Conservation (phyloP, 371 early-diverging fungal genomes). For the Haplosporangium sp. region DNA sequence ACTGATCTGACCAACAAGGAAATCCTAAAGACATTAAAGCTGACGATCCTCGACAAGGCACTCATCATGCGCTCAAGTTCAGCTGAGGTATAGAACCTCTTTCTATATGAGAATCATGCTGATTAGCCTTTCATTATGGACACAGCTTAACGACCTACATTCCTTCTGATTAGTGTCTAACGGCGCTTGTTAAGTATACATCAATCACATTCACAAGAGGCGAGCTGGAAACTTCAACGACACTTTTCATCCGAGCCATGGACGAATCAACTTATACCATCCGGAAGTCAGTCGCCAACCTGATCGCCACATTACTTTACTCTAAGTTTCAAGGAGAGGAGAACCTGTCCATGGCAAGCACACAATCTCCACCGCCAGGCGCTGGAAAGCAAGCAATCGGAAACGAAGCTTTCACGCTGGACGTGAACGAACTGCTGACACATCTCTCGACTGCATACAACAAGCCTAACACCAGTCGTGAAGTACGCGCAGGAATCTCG, state of each 20-base stretch:
- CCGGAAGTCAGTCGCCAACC: constrained; percentile 72
- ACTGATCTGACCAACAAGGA: constrained; percentile 82
- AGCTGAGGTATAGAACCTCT: constrained; percentile 70
- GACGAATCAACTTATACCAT: constrained; percentile 75
- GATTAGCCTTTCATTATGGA: too few species aligned
- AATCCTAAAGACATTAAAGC: constrained; percentile 72
- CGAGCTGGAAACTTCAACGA: constrained; percentile 74
- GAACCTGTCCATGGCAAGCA: constrained; percentile 48
- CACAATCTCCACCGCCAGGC: constrained; percentile 38
- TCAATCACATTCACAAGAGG: constrained; percentile 57
- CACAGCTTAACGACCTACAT: not conserved
- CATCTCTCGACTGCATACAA: constrained; percentile 73
- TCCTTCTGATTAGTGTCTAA: constrained; percentile 18
- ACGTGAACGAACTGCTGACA: constrained; percentile 75
- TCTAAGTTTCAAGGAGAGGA: constrained; percentile 51
- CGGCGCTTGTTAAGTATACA: constrained; percentile 37
- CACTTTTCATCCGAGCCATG: constrained; percentile 70
- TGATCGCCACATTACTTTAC: constrained; percentile 70
- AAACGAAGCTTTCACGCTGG: constrained; percentile 63
- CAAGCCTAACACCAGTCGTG: constrained; percentile 69
- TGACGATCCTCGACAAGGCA: constrained; percentile 80
- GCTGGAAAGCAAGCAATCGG: constrained; percentile 46
- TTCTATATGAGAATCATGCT: not conserved
- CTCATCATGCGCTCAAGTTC: constrained; percentile 77
- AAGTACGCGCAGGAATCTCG: constrained; percentile 81